These are phyloP conservation scores for Vitis hybrid DNA, from an alignment of 177 flowering plant genomes.

Conservation along the genomic window DNA sequence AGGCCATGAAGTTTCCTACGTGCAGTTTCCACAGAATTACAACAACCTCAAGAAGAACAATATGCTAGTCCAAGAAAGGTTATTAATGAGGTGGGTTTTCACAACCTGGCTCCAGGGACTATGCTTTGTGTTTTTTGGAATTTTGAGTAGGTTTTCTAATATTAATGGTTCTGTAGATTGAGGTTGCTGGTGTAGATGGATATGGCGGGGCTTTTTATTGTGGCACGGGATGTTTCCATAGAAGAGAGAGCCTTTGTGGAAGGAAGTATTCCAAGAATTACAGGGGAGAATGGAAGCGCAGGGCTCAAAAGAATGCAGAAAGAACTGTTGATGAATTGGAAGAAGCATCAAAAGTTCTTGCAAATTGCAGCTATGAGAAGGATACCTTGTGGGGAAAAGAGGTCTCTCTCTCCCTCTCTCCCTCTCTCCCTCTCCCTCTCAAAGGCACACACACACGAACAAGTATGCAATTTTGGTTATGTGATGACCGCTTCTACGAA, in stretches of 20 bases:
- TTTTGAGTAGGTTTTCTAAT: background rate
- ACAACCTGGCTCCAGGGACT: background rate
- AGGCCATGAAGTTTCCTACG: slow-evolving; percentile 26
- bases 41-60: slow-evolving; percentile 30
- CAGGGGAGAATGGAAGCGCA: background rate
- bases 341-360: slow-evolving; percentile 23
- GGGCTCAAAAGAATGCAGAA: background rate
- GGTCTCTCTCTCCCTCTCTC: slow-evolving; percentile 21
- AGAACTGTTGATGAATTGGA: slow-evolving; percentile 22
- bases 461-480: background rate
- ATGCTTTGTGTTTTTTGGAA: background rate
- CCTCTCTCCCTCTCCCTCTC: background rate
- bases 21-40: slow-evolving; percentile 35
- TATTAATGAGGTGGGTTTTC: slow-evolving; percentile 7
- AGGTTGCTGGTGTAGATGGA: slow-evolving; percentile 37
- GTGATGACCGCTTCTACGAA: background rate
- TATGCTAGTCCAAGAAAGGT: slow-evolving; percentile 2
- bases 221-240: slow-evolving; percentile 59
- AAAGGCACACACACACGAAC: no score
- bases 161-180: slow-evolving; percentile 24
- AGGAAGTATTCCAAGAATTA: slow-evolving; percentile 15
- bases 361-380: slow-evolving; percentile 30
- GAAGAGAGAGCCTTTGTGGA: slow-evolving; percentile 48
- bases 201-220: slow-evolving; percentile 41
- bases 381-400: slow-evolving; percentile 40